phyloP scores from a whole-genome alignment of 2,329 filamentous ascomycete species.

The Beauveria rudraprayagi region DNA sequence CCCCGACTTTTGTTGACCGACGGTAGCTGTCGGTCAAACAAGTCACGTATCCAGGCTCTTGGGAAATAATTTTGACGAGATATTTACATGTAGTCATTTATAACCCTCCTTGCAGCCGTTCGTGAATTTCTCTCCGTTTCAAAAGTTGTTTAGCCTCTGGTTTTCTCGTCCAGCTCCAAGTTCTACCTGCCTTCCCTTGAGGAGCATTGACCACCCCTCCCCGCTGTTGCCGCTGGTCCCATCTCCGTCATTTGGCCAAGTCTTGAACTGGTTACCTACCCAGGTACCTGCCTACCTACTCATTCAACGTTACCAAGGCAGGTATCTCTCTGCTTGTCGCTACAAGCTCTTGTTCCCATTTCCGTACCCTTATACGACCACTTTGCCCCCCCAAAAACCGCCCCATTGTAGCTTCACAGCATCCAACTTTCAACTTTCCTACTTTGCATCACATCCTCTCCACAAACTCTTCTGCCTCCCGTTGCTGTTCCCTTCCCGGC shows the following conservation, averaged over 20 bases:
- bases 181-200: neutral
- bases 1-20: slow-evolving; percentile 7
- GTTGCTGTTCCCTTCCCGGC: neutral
- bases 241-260: slow-evolving; percentile 11
- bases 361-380: neutral
- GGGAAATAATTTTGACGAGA: neutral
- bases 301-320: too few relatives aligned
- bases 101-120: too few relatives aligned
- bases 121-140: neutral
- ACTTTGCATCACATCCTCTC: neutral
- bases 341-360: neutral
- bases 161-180: neutral
- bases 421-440: neutral
- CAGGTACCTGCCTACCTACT: too few relatives aligned
- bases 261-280: neutral
- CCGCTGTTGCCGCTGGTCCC: slow-evolving; percentile 8
- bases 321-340: neutral
- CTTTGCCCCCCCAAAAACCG: slow-evolving; percentile 2
- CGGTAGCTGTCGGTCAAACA: neutral
- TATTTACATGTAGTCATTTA: neutral
- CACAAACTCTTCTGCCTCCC: neutral
- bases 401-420: slow-evolving; percentile 7
- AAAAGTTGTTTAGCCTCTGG: neutral
- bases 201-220: slow-evolving; percentile 11
- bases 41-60: neutral